A percentile compares a stretch with the other conserved stretches of the same genome.
phyloP scores from a whole-genome alignment of 805 yeast genomes.

The Metschnikowia dekortorum region DNA sequence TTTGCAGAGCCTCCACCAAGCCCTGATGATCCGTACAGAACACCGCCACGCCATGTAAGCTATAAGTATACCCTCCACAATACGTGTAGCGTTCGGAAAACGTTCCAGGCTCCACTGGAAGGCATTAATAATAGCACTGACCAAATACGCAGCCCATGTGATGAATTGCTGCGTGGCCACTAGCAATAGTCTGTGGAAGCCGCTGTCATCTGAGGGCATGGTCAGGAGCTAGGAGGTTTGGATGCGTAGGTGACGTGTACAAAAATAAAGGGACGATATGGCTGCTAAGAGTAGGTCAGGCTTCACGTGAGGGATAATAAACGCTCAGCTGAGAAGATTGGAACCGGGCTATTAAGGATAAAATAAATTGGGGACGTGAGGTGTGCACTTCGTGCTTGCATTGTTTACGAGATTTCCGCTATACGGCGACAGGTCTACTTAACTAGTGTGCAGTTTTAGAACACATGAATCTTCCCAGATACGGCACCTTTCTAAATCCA shows the following conservation, averaged over 20 bases:
- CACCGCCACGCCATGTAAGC: constrained; percentile 9
- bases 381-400: too few relatives aligned
- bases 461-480: too few relatives aligned
- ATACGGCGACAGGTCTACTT: too few relatives aligned
- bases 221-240: background rate
- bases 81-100: constrained; percentile 9
- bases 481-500: too few relatives aligned
- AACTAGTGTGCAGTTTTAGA: too few relatives aligned
- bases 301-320: background rate
- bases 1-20: constrained; percentile 11
- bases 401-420: too few relatives aligned
- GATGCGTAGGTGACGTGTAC: background rate
- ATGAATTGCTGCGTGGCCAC: background rate
- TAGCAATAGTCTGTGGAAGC: background rate
- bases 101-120: background rate
- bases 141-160: background rate
- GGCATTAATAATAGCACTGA: background rate
- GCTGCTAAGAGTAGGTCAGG: background rate
- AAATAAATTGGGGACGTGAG: too few relatives aligned
- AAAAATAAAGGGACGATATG: background rate
- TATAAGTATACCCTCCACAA: constrained; percentile 2
- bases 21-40: constrained; percentile 7
- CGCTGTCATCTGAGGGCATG: constrained; percentile 5
- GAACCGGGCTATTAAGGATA: too few relatives aligned
- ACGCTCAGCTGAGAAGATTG: background rate